Evolutionary conservation across 345 rosid species (phyloP).

Genomic region (Kandelia obovata): DNA sequence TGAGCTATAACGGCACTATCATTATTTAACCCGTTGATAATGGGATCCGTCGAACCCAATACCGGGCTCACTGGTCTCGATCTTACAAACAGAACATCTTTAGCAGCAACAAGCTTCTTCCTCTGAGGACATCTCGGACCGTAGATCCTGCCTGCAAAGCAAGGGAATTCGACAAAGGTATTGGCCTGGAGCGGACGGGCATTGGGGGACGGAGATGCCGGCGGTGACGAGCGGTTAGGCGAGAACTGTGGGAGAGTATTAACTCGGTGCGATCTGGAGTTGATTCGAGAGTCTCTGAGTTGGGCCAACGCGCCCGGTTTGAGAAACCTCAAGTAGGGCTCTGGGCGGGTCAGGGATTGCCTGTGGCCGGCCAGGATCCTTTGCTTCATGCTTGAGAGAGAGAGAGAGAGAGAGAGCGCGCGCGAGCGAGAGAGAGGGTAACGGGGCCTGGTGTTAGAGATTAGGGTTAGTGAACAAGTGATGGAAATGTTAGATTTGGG

Average conservation of each 20-base stretch:
- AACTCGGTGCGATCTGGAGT: constrained; percentile 39
- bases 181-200: not conserved
- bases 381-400: constrained; percentile 25
- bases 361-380: constrained; percentile 11
- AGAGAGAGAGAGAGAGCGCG: not conserved
- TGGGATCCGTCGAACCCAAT: constrained; percentile 28
- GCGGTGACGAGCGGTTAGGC: not conserved
- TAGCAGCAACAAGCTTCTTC: constrained; percentile 47
- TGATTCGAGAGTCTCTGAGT: constrained; percentile 47
- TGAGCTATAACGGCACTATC: constrained; percentile 26
- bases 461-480: not conserved
- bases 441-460: not conserved
- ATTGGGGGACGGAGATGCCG: constrained; percentile 12
- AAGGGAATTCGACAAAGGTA: constrained; percentile 21
- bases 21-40: constrained; percentile 23
- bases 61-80: constrained; percentile 20
- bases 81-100: constrained; percentile 25
- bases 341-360: constrained; percentile 5
- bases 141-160: constrained; percentile 28
- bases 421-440: not conserved
- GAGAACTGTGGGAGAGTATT: constrained; percentile 23
- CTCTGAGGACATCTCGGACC: constrained; percentile 43
- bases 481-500: not conserved
- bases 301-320: constrained; percentile 56
- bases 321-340: constrained; percentile 39